Evolutionary conservation across 345 rosid species (phyloP).

Genomic region (Syzygium grande): DNA sequence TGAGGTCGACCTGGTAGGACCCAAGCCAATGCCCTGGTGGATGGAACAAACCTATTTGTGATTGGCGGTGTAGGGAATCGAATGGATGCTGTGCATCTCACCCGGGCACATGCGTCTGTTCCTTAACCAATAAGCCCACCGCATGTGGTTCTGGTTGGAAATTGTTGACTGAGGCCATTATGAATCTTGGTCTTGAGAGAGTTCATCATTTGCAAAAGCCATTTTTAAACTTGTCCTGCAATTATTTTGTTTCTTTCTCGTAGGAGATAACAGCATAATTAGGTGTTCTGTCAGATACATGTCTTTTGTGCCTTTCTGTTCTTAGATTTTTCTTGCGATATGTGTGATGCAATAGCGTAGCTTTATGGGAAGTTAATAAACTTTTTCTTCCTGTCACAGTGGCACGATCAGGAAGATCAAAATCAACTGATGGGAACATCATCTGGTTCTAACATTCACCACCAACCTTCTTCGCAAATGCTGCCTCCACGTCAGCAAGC

Average conservation of each 20-base stretch:
- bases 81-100: neutral
- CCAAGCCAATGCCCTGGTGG: neutral
- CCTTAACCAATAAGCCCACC: neutral
- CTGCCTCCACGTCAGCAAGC: slow-evolving; percentile 90
- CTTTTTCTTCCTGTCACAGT: neutral
- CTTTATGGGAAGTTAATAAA: neutral
- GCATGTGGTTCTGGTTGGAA: neutral
- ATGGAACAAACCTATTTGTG: neutral
- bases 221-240: neutral
- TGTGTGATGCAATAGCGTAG: neutral
- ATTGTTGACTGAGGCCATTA: neutral
- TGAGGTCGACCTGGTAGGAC: neutral
- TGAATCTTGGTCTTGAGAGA: neutral
- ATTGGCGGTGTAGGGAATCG: neutral
- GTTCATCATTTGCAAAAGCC: neutral
- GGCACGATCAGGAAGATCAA: neutral
- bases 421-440: slow-evolving; percentile 67
- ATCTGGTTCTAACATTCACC: slow-evolving; percentile 76
- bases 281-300: neutral
- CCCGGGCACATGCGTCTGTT: neutral
- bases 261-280: neutral
- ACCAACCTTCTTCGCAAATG: slow-evolving; percentile 57
- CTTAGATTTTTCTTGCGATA: neutral
- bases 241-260: neutral
- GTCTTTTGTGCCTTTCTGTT: neutral